Evolutionary conservation across 805 yeast species (phyloP).

Genomic region (Jamesozyma rosinii): DNA sequence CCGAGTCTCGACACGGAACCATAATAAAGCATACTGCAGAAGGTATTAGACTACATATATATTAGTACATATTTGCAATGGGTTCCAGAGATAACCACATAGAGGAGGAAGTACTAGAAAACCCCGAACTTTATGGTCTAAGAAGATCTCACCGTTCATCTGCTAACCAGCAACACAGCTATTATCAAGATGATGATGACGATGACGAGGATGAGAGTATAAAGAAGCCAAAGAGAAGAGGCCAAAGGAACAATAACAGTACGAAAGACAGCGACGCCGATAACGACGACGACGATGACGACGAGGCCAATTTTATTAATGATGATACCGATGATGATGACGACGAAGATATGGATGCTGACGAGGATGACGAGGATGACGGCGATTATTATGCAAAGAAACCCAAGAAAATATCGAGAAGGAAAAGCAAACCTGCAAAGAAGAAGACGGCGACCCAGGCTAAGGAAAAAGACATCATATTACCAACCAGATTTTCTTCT

Average conservation of each 20-base stretch:
- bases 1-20: too few species aligned
- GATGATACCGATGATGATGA: constrained; percentile 25
- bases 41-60: too few species aligned
- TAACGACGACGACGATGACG: constrained; percentile 6
- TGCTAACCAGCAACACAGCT: constrained; percentile 25
- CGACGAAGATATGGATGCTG: constrained; percentile 27
- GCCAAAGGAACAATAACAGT: constrained; percentile 14
- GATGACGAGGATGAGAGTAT: constrained; percentile 19
- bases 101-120: constrained; percentile 48
- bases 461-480: constrained; percentile 17
- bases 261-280: constrained; percentile 15
- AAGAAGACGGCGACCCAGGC: constrained; percentile 13
- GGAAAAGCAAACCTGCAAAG: constrained; percentile 16
- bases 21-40: too few species aligned
- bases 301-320: constrained; percentile 15
- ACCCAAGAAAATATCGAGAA: constrained; percentile 6
- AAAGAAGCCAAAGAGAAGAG: constrained; percentile 3
- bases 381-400: constrained; percentile 13
- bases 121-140: constrained; percentile 78
- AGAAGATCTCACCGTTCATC: constrained; percentile 66
- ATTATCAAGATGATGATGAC: constrained; percentile 25
- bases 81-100: constrained; percentile 22
- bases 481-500: constrained; percentile 68
- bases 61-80: neutral
- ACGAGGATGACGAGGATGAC: constrained; percentile 19